Conservation (phyloP, 139 green algal species). For the Eudorina sp. region DNA sequence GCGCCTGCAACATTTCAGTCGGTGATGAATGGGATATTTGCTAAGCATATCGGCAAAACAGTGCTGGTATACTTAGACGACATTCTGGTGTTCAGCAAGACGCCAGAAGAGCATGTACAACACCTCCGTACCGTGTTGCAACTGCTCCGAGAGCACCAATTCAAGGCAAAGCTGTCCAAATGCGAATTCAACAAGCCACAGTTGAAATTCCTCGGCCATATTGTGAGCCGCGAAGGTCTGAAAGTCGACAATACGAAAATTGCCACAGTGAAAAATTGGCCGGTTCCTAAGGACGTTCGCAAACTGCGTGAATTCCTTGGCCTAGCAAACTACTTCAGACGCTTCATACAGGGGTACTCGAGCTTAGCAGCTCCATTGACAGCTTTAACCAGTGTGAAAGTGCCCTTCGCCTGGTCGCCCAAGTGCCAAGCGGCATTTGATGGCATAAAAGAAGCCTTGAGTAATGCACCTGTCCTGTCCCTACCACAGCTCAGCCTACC, state of each 20-base stretch:
- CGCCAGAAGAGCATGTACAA: slow-evolving; percentile 63
- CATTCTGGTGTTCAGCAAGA: too few relatives aligned
- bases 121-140: slow-evolving; percentile 66
- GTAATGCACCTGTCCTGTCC: slow-evolving; percentile 33
- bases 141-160: slow-evolving; percentile 37
- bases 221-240: slow-evolving; percentile 54
- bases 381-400: slow-evolving; percentile 45
- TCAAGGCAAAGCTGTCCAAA: slow-evolving; percentile 64
- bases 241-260: slow-evolving; percentile 57
- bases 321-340: slow-evolving; percentile 70
- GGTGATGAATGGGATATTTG: slow-evolving; percentile 63
- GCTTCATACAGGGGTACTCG: too few relatives aligned
- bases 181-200: slow-evolving; percentile 70
- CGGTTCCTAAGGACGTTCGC: slow-evolving; percentile 44
- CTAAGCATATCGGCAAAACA: slow-evolving; percentile 54
- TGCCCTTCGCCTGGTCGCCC: background rate
- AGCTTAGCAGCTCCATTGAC: slow-evolving; percentile 58
- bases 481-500: slow-evolving; percentile 39
- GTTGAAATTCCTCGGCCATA: slow-evolving; percentile 53
- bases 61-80: slow-evolving; percentile 80
- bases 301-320: slow-evolving; percentile 69
- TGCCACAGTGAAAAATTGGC: slow-evolving; percentile 54
- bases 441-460: slow-evolving; percentile 41
- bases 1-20: slow-evolving; percentile 67
- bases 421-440: slow-evolving; percentile 43